These are phyloP conservation scores for Microascus cirrosus DNA, from an alignment of 2,329 filamentous ascomycete genomes.

Conservation along the genomic window DNA sequence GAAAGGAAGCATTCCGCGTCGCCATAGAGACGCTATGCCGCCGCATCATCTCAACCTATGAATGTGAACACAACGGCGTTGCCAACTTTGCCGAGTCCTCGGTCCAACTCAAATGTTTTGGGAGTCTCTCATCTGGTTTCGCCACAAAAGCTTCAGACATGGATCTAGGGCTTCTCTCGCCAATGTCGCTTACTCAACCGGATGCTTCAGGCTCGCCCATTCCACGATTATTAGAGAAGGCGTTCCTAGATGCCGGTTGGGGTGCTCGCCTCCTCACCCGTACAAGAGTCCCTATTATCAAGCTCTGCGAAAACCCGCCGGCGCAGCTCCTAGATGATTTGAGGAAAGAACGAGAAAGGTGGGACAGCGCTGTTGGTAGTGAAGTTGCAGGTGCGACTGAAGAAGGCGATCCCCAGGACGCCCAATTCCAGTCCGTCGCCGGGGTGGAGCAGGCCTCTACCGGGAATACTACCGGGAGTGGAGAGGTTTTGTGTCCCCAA, in stretches of 20 bases:
- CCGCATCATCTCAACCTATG: slow-evolving; percentile 42
- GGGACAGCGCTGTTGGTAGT: slow-evolving; percentile 44
- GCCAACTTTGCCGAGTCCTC: slow-evolving; percentile 38
- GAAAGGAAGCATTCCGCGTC: slow-evolving; percentile 61
- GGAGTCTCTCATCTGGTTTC: slow-evolving; percentile 75
- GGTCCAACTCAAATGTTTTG: slow-evolving; percentile 67
- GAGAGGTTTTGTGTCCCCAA: neutral
- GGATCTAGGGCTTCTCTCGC: slow-evolving; percentile 71
- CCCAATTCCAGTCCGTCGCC: neutral
- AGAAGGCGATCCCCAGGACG: neutral
- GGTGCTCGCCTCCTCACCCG: slow-evolving; percentile 68
- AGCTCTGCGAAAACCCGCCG: slow-evolving; percentile 65
- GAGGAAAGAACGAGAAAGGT: slow-evolving; percentile 54
- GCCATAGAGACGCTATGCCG: slow-evolving; percentile 55
- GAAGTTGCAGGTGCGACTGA: slow-evolving; percentile 1
- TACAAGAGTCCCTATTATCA: slow-evolving; percentile 79
- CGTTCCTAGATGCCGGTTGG: slow-evolving; percentile 58
- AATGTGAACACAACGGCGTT: slow-evolving; percentile 26
- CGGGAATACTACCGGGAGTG: neutral
- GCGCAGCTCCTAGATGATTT: slow-evolving; percentile 49
- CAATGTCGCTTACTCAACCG: slow-evolving; percentile 40
- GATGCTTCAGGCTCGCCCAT: slow-evolving; percentile 49
- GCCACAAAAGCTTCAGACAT: slow-evolving; percentile 83
- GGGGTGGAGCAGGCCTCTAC: neutral
- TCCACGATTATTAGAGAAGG: slow-evolving; percentile 65